Base-by-base conservation (phyloP, 1,284 basidiomycete species). In the Vanrija pseudolonga region DNA sequence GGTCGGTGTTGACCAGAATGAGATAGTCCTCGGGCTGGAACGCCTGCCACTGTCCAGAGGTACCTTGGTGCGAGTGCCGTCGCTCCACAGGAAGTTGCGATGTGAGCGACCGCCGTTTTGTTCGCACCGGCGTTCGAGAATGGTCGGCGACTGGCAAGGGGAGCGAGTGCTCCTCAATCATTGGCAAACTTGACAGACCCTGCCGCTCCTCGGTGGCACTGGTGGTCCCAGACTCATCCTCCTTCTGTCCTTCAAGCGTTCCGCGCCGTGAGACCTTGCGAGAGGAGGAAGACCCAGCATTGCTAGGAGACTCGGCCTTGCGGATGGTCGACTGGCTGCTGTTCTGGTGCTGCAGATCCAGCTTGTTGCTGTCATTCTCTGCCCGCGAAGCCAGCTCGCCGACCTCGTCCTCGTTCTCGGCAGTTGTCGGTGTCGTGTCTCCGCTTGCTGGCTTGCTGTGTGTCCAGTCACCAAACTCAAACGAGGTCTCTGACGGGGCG, bases 81-180 rank as follows among this genome's bases (percentile, higher is more conserved):
- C 73, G 65, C 42, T 79, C 75, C 12, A 78, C 63, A 0, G 79
- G 80, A 8, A 82, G 67, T 22, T 85, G 86, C 3, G 90, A 94
- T 0, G 91, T 92, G 11, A 96, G 84, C 1, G 93, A 96, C 18
- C 93, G 86, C 3, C 95, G 85, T 73, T 98, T 98, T 2, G 94
- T 98, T 8, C 93, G 84, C 4, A 88, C 90, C 0, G 94, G 95
- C 0, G 94, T 98, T 15, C 93, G 88, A 15, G 85, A 82, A 44
- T 79, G 77, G 8, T 71, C 71, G 1, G 73, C 68, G 3, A 77
- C 55, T 6, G 74, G 75, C 3, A 78, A 61, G 46, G 71, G 65
- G 6, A 71, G 50, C 2, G 69, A 58, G 23, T 72, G 65, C 39
- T 74, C 71, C 46, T 74, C 71, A 17, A 64, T 56, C 18, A 54